phyloP scores from a whole-genome alignment of 2,329 filamentous ascomycete species.

The Rhexocercosporidium sp. region DNA sequence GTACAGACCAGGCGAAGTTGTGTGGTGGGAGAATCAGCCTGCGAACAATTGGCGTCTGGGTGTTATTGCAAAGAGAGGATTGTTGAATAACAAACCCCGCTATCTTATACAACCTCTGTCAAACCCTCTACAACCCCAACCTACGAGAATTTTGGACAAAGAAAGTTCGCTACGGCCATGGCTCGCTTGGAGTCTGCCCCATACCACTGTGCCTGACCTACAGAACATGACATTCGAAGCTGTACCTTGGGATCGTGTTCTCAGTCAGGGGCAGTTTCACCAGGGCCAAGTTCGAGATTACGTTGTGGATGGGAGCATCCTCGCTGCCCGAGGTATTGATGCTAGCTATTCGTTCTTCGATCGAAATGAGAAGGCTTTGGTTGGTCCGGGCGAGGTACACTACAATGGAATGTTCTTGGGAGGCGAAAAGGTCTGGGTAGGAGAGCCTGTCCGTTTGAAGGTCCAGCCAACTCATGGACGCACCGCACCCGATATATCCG shows the following conservation, averaged over 20 bases:
- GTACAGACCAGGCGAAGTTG: conserved; percentile 58
- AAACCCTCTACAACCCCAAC: conserved; percentile 48
- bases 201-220: conserved; percentile 52
- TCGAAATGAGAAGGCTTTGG: conserved; percentile 47
- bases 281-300: conserved; percentile 51
- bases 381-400: conserved; percentile 47
- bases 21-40: conserved; percentile 55
- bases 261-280: conserved; percentile 45
- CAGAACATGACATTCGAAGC: conserved; percentile 51
- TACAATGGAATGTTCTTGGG: conserved; percentile 62
- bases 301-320: conserved; percentile 61
- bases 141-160: conserved; percentile 49
- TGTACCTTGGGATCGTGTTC: conserved; percentile 55
- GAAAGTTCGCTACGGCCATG: conserved; percentile 56
- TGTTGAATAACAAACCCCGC: conserved; percentile 41
- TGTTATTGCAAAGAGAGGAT: conserved; percentile 53
- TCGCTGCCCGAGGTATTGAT: conserved; percentile 61
- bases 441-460: conserved; percentile 59
- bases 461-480: conserved; percentile 36
- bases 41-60: conserved; percentile 59
- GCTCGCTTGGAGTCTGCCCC: conserved; percentile 62
- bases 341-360: conserved; percentile 59
- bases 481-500: conserved; percentile 46
- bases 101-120: conserved; percentile 56
- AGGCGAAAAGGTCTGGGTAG: conserved; percentile 63